A percentile compares a stretch with the other conserved stretches of the same genome.
Conservation (phyloP, 2,329 filamentous ascomycete species). For the Graphium sp. region DNA sequence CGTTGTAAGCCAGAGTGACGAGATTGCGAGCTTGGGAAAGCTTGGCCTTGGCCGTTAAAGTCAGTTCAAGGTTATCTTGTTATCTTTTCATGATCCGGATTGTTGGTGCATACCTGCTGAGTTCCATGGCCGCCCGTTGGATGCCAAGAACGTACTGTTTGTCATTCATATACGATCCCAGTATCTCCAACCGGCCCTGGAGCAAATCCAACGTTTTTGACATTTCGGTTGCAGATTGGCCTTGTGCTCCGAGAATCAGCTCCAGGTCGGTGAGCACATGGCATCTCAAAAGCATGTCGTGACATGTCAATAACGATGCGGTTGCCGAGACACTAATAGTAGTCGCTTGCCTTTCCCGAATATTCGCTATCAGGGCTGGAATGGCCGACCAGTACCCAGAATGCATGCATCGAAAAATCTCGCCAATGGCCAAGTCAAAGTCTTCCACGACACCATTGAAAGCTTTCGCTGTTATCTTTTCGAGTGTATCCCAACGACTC, state of each 20-base stretch:
- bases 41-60: slow-evolving; percentile 21
- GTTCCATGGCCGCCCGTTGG: slow-evolving; percentile 71
- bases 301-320: slow-evolving; percentile 65
- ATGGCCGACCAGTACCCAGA: slow-evolving; percentile 31
- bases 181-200: slow-evolving; percentile 65
- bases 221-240: slow-evolving; percentile 19
- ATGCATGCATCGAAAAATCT: slow-evolving; percentile 40
- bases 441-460: slow-evolving; percentile 29
- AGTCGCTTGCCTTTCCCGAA: slow-evolving; percentile 55
- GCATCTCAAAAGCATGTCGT: slow-evolving; percentile 69
- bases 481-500: slow-evolving; percentile 60
- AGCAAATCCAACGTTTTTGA: slow-evolving; percentile 13
- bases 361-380: slow-evolving; percentile 32
- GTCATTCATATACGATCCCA: slow-evolving; percentile 79
- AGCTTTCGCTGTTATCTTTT: slow-evolving; percentile 41
- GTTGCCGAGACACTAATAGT: slow-evolving; percentile 64
- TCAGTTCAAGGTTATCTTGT: not conserved
- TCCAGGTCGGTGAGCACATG: slow-evolving; percentile 83
- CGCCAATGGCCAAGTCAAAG: slow-evolving; percentile 70
- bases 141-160: slow-evolving; percentile 88
- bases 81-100: not conserved
- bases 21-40: slow-evolving; percentile 59
- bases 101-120: slow-evolving; percentile 39
- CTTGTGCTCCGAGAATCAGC: slow-evolving; percentile 41
- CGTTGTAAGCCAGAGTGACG: slow-evolving; percentile 70